Base-by-base conservation (phyloP, 345 rosid genomes). In the Lepidium africanum region DNA sequence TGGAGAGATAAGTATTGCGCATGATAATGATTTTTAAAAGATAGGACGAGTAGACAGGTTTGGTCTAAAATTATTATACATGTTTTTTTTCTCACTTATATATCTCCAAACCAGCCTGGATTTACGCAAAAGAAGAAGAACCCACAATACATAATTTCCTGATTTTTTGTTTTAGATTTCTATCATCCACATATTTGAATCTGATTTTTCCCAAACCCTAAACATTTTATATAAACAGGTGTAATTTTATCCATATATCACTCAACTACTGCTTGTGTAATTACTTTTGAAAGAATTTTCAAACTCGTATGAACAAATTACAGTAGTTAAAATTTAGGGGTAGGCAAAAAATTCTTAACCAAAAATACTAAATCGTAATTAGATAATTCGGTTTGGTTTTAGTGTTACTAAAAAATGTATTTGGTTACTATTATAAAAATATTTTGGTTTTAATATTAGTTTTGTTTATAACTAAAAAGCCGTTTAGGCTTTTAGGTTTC, bases 31-130 rank as follows among this genome's bases (percentile, higher is more conserved):
- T 60, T 74, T 25, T 49, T 16, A 73, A 67, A 65, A 59, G 47
- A 50, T 38, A 51, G 25, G 41, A 66, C 45, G 78, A 67, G 57
- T 52, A 60, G 73, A 74, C 78, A 74, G 50, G 77, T 59, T 74
- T 67, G 63, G 63, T 60, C 73, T 67, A 67, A 74, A 37, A 13
- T 43, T 60, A 52, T 37, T 60, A 55, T 60, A 67, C 63, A 52
- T 67, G 77, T 74, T 74, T 64, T 62, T 51, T 56, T 62, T 71
- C 53, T 51, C 69, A 67, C 73, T 74, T 51, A 60, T 74, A 56
- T 74, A 56, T 67, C 50, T 73, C 40, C 5, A 51, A 60, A 74
- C 77, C 69, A 74, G 73, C 77, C 77, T 67, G 73, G 73, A 67
- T 51, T 59, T 74, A 67, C 70, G 70, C 70, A 72, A 56, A 72